Evolutionary conservation across 2,329 filamentous ascomycete species (phyloP).

Genomic region (Talaromyces rugulosus): DNA sequence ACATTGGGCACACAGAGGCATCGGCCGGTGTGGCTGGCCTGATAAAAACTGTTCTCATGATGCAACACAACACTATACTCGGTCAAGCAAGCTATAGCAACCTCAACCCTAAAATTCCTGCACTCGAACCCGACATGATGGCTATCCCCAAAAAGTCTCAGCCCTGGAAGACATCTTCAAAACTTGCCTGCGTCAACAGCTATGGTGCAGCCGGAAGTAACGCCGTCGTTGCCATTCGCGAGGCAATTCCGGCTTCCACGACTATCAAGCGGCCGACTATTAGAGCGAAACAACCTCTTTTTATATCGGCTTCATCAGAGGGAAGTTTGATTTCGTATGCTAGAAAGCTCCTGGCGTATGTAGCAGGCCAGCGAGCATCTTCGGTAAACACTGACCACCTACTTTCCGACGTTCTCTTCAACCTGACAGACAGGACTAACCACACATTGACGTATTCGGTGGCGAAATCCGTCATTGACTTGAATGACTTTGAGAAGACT

Average conservation of each 20-base stretch:
- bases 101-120: constrained; percentile 20
- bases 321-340: constrained; percentile 6
- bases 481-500: neutral
- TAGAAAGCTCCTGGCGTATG: neutral
- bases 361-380: neutral
- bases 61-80: constrained; percentile 20
- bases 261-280: neutral
- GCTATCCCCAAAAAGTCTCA: constrained; percentile 12
- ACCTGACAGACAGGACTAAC: constrained; percentile 1
- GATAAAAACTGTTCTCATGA: constrained; percentile 22
- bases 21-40: constrained; percentile 23
- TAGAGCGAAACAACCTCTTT: constrained; percentile 2
- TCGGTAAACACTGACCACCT: neutral
- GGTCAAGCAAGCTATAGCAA: constrained; percentile 19
- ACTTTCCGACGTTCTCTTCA: constrained; percentile 6
- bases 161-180: constrained; percentile 11
- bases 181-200: constrained; percentile 22
- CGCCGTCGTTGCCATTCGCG: constrained; percentile 24
- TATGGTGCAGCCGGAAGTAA: constrained; percentile 28
- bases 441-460: constrained; percentile 1
- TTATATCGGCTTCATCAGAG: constrained; percentile 6
- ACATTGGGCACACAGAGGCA: constrained; percentile 32
- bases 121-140: constrained; percentile 14
- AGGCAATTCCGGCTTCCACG: constrained; percentile 4
- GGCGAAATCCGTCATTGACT: neutral